phyloP scores from a whole-genome alignment of 148 eudicot species.

The Camellia granthamiana region DNA sequence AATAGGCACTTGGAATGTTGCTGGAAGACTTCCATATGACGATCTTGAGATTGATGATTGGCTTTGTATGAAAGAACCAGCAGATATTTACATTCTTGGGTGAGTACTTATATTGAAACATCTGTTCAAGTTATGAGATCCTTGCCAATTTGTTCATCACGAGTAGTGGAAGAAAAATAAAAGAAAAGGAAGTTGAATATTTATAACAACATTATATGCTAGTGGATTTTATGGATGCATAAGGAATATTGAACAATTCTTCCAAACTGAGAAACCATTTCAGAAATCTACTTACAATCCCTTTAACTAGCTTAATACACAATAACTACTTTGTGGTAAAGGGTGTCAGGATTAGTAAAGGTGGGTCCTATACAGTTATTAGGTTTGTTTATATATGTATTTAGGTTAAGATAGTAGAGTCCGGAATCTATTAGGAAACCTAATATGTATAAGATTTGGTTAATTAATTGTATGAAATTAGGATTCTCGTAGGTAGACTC shows the following conservation, averaged over 20 bases:
- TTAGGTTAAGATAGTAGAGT: too few relatives aligned
- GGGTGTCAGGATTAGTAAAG: too few relatives aligned
- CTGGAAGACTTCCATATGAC: conserved; percentile 65
- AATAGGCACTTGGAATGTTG: conserved; percentile 91
- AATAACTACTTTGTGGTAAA: background rate
- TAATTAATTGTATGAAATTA: too few relatives aligned
- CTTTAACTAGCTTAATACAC: background rate
- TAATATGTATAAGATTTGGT: too few relatives aligned
- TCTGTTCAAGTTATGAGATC: background rate
- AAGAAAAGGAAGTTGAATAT: background rate
- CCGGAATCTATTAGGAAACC: too few relatives aligned
- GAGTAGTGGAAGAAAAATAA: background rate
- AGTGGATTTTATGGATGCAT: background rate
- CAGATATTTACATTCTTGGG: conserved; percentile 93
- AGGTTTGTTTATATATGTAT: too few relatives aligned
- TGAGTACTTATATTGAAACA: conserved; percentile 20
- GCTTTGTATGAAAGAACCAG: conserved; percentile 74
- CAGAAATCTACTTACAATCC: background rate
- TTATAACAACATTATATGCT: background rate
- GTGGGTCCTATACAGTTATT: too few relatives aligned
- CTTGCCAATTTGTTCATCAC: background rate
- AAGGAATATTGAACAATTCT: background rate
- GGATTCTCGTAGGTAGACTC: too few relatives aligned
- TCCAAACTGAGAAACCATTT: background rate
- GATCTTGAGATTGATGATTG: conserved; percentile 82